phyloP scores from a whole-genome alignment of 768 basidiomycete genomes.

The Tricholoma flavovirens region DNA sequence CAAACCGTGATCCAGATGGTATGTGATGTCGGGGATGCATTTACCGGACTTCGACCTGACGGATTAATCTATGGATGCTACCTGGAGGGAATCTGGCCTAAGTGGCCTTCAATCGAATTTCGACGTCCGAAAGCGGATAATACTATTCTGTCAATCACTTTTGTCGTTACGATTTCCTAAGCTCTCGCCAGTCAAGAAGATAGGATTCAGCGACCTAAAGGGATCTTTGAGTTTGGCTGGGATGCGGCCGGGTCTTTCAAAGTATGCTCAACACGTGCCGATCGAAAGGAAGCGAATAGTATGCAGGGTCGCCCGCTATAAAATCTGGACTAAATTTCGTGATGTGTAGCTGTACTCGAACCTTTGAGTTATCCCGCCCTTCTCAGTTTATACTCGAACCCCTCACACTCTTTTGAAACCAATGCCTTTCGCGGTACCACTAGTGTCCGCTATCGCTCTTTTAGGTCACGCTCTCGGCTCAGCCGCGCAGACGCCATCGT shows the following conservation, averaged over 20 bases:
- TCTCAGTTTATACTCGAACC: background rate
- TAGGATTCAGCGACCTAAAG: no score
- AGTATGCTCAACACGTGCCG: background rate
- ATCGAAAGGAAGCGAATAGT: background rate
- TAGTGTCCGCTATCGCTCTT: constrained; percentile 10
- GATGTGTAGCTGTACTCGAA: background rate
- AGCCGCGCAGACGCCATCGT: constrained; percentile 23
- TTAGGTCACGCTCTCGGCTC: constrained; percentile 10
- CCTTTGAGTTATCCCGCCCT: background rate
- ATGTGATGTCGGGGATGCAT: no score
- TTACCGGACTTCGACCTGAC: background rate
- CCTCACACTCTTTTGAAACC: background rate
- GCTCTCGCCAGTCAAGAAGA: no score
- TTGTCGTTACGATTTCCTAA: no score
- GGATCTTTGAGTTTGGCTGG: no score
- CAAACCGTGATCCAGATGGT: no score
- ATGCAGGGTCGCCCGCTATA: background rate
- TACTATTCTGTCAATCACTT: no score
- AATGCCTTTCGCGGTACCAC: background rate
- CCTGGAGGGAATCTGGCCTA: no score
- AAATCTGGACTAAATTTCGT: background rate
- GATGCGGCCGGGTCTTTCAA: no score
- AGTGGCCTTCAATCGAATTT: no score
- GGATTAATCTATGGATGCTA: background rate
- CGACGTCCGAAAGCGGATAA: no score